Conservation (phyloP, 495 filamentous ascomycete species). For the Talaromyces adpressus region DNA sequence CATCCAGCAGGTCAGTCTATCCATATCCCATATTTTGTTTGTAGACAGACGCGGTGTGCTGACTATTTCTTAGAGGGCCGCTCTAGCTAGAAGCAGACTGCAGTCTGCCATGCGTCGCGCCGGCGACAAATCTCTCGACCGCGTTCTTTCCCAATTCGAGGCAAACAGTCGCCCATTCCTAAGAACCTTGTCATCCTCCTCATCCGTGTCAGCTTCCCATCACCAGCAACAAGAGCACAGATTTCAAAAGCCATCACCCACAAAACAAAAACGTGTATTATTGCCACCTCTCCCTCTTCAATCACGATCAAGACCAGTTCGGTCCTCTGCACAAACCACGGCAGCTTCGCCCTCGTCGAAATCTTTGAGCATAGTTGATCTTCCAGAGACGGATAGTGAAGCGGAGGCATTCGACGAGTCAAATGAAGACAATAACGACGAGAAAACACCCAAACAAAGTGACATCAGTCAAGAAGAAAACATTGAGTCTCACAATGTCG, state of each 20-base stretch:
- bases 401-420: neutral
- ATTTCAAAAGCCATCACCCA: slow-evolving; percentile 14
- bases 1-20: slow-evolving; percentile 34
- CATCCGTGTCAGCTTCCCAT: slow-evolving; percentile 17
- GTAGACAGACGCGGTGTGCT: neutral
- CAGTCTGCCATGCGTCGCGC: slow-evolving; percentile 40
- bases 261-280: slow-evolving; percentile 7
- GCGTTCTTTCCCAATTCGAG: slow-evolving; percentile 37
- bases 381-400: slow-evolving; percentile 9
- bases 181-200: slow-evolving; percentile 15
- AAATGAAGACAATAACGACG: slow-evolving; percentile 9
- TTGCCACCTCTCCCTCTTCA: slow-evolving; percentile 8
- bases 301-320: slow-evolving; percentile 5
- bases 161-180: slow-evolving; percentile 37
- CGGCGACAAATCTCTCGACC: slow-evolving; percentile 35
- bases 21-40: neutral
- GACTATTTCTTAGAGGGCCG: slow-evolving; percentile 31
- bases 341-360: slow-evolving; percentile 1
- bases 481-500: neutral
- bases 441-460: slow-evolving; percentile 7
- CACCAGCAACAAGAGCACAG: neutral
- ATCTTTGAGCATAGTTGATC: neutral
- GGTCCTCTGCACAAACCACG: slow-evolving; percentile 1
- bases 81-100: slow-evolving; percentile 33
- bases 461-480: neutral